phyloP scores from a whole-genome alignment of 352 stramenopile species.

The Globisporangium recalcitrans region DNA sequence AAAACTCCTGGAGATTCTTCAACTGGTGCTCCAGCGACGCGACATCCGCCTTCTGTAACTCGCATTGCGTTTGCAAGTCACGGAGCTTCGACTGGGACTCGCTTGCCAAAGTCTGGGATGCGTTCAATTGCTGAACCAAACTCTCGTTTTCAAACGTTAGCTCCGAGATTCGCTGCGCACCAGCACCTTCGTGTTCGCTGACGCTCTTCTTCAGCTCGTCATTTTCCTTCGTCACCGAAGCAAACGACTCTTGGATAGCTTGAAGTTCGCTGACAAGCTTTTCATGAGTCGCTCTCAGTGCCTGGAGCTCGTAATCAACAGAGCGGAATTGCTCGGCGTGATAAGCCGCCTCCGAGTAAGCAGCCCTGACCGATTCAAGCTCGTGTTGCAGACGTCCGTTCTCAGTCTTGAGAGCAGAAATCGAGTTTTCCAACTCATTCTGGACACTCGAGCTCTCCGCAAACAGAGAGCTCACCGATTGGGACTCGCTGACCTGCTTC shows the following conservation, averaged over 20 bases:
- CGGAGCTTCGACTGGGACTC: conserved; percentile 8
- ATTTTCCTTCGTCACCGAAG: conserved; percentile 4
- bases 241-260: not conserved
- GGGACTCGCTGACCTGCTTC: conserved; percentile 29
- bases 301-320: conserved; percentile 25
- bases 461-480: conserved; percentile 21
- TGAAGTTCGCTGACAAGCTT: conserved; percentile 12
- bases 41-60: conserved; percentile 24
- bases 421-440: conserved; percentile 7
- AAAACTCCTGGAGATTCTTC: conserved; percentile 59
- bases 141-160: conserved; percentile 10
- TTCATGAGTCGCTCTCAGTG: conserved; percentile 10
- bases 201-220: not conserved
- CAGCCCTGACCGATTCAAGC: conserved; percentile 27
- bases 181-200: conserved; percentile 1
- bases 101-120: not conserved
- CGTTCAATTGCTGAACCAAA: conserved; percentile 9
- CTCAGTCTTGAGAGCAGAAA: conserved; percentile 14
- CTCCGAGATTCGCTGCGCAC: conserved; percentile 4
- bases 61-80: conserved; percentile 10
- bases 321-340: conserved; percentile 29
- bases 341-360: conserved; percentile 28
- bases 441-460: conserved; percentile 14
- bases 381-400: conserved; percentile 28
- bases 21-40: conserved; percentile 46